Evolutionary conservation across 495 filamentous ascomycete genomes (phyloP).

Genomic region (Aspergillus indologenus): DNA sequence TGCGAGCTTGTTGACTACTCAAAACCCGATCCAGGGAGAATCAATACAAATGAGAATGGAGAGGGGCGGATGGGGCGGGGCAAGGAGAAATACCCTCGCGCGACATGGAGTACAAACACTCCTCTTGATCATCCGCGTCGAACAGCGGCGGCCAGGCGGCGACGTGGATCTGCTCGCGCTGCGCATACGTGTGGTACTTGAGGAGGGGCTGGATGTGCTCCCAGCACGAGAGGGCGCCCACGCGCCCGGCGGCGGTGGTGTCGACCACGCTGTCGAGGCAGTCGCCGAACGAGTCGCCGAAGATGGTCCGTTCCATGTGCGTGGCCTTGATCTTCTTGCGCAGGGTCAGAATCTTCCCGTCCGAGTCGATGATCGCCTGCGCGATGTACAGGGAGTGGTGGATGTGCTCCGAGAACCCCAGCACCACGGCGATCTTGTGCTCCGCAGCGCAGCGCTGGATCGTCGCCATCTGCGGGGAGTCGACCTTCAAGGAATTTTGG

Average conservation of each 20-base stretch:
- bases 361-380: slow-evolving; percentile 47
- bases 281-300: slow-evolving; percentile 51
- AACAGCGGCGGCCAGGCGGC: slow-evolving; percentile 53
- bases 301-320: slow-evolving; percentile 61
- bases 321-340: slow-evolving; percentile 60
- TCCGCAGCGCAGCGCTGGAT: slow-evolving; percentile 40
- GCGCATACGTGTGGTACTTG: slow-evolving; percentile 52
- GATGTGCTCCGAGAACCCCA: slow-evolving; percentile 54
- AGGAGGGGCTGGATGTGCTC: slow-evolving; percentile 60
- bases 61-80: too few relatives aligned
- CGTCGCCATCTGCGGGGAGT: slow-evolving; percentile 45
- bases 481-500: slow-evolving; percentile 44
- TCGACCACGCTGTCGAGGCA: slow-evolving; percentile 43
- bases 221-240: slow-evolving; percentile 53
- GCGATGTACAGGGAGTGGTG: slow-evolving; percentile 53
- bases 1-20: too few relatives aligned
- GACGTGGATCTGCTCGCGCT: slow-evolving; percentile 54
- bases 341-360: slow-evolving; percentile 43
- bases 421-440: slow-evolving; percentile 44
- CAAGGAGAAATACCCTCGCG: slow-evolving; percentile 39
- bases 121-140: slow-evolving; percentile 21
- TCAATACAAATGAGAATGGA: too few relatives aligned
- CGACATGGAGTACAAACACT: slow-evolving; percentile 33
- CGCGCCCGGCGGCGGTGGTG: slow-evolving; percentile 33
- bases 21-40: too few relatives aligned